Conservation (phyloP, 352 stramenopile genomes). For the Pythium phragmiticola region DNA sequence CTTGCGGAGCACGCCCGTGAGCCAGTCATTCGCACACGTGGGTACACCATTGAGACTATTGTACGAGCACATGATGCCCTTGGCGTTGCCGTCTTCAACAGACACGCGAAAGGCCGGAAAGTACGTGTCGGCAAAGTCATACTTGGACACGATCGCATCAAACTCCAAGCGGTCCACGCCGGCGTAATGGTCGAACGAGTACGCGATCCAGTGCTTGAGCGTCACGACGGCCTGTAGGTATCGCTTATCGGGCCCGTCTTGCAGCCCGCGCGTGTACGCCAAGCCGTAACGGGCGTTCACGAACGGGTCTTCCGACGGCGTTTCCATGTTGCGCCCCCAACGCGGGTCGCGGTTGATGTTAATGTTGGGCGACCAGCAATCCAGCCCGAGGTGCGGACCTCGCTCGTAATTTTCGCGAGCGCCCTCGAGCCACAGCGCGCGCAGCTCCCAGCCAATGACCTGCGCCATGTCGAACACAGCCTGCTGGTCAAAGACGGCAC, state of each 20-base stretch:
- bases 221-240: slow-evolving; percentile 87
- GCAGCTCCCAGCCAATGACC: slow-evolving; percentile 85
- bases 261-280: slow-evolving; percentile 87
- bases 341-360: slow-evolving; percentile 94
- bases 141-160: slow-evolving; percentile 84
- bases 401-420: slow-evolving; percentile 63
- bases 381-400: slow-evolving; percentile 79
- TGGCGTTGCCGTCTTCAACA: slow-evolving; percentile 75
- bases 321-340: slow-evolving; percentile 94
- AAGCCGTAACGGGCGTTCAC: slow-evolving; percentile 91
- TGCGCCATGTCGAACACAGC: slow-evolving; percentile 80
- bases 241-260: slow-evolving; percentile 67
- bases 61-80: slow-evolving; percentile 96
- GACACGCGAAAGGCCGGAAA: slow-evolving; percentile 83
- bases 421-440: slow-evolving; percentile 75
- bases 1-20: slow-evolving; percentile 74
- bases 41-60: slow-evolving; percentile 95
- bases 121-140: slow-evolving; percentile 94
- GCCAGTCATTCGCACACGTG: slow-evolving; percentile 85
- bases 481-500: slow-evolving; percentile 83
- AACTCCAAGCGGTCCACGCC: slow-evolving; percentile 83
- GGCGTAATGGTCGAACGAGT: slow-evolving; percentile 84
- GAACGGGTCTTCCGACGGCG: slow-evolving; percentile 91
- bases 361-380: slow-evolving; percentile 94
- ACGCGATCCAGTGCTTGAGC: slow-evolving; percentile 94